Evolutionary conservation across 1,284 basidiomycete genomes (phyloP).

Genomic region (Ustilago cynodontis): DNA sequence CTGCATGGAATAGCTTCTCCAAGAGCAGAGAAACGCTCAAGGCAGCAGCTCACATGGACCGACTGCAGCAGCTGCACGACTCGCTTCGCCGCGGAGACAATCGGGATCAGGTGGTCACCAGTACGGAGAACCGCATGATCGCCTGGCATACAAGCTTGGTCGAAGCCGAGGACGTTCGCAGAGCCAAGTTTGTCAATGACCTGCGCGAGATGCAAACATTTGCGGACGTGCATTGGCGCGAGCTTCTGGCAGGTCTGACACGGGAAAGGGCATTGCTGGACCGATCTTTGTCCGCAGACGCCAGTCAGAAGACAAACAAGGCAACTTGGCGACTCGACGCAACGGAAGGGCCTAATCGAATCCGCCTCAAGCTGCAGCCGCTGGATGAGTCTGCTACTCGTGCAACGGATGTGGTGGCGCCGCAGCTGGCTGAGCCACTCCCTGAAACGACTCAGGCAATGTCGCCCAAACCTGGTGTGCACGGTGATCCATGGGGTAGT

Average conservation of each 20-base stretch:
- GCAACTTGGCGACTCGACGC: conserved; percentile 62
- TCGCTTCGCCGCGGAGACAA: conserved; percentile 47
- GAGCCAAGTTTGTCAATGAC: conserved; percentile 56
- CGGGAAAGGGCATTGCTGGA: conserved; percentile 49
- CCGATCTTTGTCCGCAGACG: neutral
- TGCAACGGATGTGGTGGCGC: conserved; percentile 27
- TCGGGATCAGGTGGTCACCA: conserved; percentile 38
- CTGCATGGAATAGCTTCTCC: conserved; percentile 45
- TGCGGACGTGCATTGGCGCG: conserved; percentile 50
- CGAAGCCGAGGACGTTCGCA: conserved; percentile 44
- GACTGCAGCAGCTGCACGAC: conserved; percentile 50
- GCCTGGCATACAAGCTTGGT: conserved; percentile 57
- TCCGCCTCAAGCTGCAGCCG: conserved; percentile 61
- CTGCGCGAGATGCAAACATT: conserved; percentile 53
- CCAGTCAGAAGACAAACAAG: conserved; percentile 5
- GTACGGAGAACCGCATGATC: conserved; percentile 52
- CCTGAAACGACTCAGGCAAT: conserved; percentile 2
- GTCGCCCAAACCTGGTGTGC: conserved; percentile 13
- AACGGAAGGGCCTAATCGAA: conserved; percentile 66
- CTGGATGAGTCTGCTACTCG: conserved; percentile 31
- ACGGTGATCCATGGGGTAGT: conserved; percentile 39
- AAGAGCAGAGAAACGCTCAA: conserved; percentile 52
- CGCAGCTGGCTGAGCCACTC: conserved; percentile 26
- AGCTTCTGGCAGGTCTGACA: conserved; percentile 41
- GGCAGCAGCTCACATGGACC: conserved; percentile 57